These are phyloP conservation scores for Lactarius indigo DNA, from an alignment of 768 basidiomycete species.

Conservation along the genomic window DNA sequence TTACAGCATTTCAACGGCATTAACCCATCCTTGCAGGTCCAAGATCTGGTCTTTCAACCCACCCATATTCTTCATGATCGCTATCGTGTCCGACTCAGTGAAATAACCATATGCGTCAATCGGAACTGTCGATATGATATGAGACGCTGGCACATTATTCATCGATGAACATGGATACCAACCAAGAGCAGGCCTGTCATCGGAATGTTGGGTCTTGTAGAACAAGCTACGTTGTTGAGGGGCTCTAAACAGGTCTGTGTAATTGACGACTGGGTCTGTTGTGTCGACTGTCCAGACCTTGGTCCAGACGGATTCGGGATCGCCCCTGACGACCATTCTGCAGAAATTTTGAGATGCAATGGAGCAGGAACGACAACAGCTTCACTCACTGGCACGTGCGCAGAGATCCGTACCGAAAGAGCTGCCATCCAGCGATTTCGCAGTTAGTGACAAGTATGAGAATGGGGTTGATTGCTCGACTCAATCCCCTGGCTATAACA, in stretches of 20 bases:
- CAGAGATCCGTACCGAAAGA: conserved; percentile 41
- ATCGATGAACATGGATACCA: background rate
- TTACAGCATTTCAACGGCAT: conserved; percentile 54
- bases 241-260: conserved; percentile 36
- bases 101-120: conserved; percentile 42
- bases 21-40: conserved; percentile 29
- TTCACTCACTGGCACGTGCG: conserved; percentile 32
- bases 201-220: conserved; percentile 37
- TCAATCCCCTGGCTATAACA: conserved; percentile 33
- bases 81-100: conserved; percentile 48
- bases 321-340: background rate
- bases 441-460: conserved; percentile 36
- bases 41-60: conserved; percentile 1
- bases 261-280: conserved; percentile 29
- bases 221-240: conserved; percentile 43
- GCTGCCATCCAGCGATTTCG: conserved; percentile 32
- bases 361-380: background rate
- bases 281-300: no score
- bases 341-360: background rate
- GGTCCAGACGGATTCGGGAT: no score
- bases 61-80: conserved; percentile 43
- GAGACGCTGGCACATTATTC: no score
- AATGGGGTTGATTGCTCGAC: conserved; percentile 40
- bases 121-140: no score
- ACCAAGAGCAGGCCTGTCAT: conserved; percentile 29